Conservation (phyloP, 257 asterid species). For the Nicotiana noctiflora region DNA sequence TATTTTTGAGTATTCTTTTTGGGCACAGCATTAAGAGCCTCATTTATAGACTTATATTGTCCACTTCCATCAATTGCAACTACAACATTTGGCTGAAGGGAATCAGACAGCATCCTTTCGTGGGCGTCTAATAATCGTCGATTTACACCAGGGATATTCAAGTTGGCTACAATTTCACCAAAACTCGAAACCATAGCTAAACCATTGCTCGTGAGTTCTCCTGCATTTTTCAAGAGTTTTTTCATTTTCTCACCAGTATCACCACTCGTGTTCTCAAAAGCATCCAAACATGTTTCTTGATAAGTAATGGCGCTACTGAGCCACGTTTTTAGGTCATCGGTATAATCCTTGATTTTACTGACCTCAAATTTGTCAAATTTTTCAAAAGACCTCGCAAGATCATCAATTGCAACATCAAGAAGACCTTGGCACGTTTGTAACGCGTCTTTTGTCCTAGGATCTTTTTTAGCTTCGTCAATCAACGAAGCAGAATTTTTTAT, state of each 20-base stretch:
- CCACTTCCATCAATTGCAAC: slow-evolving; percentile 81
- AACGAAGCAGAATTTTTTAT: neutral
- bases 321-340: slow-evolving; percentile 25
- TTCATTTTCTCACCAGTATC: slow-evolving; percentile 28
- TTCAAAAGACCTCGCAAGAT: slow-evolving; percentile 14
- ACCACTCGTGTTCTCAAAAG: slow-evolving; percentile 24
- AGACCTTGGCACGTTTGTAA: slow-evolving; percentile 11
- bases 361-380: neutral
- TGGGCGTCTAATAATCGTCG: slow-evolving; percentile 5
- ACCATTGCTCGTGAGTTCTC: slow-evolving; percentile 23
- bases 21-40: slow-evolving; percentile 47
- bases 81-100: slow-evolving; percentile 31
- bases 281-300: slow-evolving; percentile 26
- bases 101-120: slow-evolving; percentile 16
- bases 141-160: slow-evolving; percentile 8
- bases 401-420: slow-evolving; percentile 6
- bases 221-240: slow-evolving; percentile 12
- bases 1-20: slow-evolving; percentile 19
- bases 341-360: neutral
- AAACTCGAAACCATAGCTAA: slow-evolving; percentile 23
- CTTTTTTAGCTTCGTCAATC: slow-evolving; percentile 10
- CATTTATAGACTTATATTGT: slow-evolving; percentile 35
- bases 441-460: slow-evolving; percentile 21
- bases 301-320: slow-evolving; percentile 18
- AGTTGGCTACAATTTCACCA: neutral